These are phyloP conservation scores for Myriosclerotinia scirpicola DNA, from an alignment of 2,329 filamentous ascomycete genomes.

Conservation along the genomic window DNA sequence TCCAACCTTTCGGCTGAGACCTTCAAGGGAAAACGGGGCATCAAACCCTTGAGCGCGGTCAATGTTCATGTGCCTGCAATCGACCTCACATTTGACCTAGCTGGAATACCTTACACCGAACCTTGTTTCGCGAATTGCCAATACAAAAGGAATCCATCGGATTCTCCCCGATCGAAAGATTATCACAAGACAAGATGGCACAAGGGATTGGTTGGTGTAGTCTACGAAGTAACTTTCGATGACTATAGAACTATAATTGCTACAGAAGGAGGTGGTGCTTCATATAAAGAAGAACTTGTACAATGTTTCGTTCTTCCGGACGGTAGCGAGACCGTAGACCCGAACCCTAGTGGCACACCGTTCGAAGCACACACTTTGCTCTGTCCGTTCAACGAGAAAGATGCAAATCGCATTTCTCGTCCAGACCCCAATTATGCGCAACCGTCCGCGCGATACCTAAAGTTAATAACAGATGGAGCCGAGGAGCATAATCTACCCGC, in stretches of 20 bases:
- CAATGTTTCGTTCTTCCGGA: conserved; percentile 70
- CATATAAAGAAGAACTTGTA: conserved; percentile 82
- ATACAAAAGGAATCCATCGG: conserved; percentile 43
- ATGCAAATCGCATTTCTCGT: conserved; percentile 43
- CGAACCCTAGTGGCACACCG: conserved; percentile 58
- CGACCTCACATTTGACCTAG: conserved; percentile 78
- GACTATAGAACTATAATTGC: conserved; percentile 87
- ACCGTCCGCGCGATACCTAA: conserved; percentile 79
- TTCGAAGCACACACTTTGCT: conserved; percentile 88
- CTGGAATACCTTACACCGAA: conserved; percentile 82
- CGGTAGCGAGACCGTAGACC: conserved; percentile 58
- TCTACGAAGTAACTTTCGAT: conserved; percentile 84
- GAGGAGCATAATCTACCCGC: conserved; percentile 75
- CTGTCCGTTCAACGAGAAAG: conserved; percentile 45
- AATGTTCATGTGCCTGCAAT: conserved; percentile 81
- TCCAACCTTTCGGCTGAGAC: conserved; percentile 82
- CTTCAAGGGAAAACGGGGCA: conserved; percentile 74
- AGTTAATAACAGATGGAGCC: conserved; percentile 76
- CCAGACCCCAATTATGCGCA: conserved; percentile 74
- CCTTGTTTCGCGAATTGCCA: conserved; percentile 89
- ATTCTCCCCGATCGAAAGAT: conserved; percentile 32
- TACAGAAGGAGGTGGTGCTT: conserved; percentile 82
- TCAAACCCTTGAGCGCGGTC: conserved; percentile 76
- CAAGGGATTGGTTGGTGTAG: conserved; percentile 85
- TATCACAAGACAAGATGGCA: conserved; percentile 65